Percentiles rank a stretch among this genome's conserved stretches.
These are phyloP conservation scores for Blastomyces gilchristii DNA, from an alignment of 2,329 filamentous ascomycete species.

Conservation along the genomic window DNA sequence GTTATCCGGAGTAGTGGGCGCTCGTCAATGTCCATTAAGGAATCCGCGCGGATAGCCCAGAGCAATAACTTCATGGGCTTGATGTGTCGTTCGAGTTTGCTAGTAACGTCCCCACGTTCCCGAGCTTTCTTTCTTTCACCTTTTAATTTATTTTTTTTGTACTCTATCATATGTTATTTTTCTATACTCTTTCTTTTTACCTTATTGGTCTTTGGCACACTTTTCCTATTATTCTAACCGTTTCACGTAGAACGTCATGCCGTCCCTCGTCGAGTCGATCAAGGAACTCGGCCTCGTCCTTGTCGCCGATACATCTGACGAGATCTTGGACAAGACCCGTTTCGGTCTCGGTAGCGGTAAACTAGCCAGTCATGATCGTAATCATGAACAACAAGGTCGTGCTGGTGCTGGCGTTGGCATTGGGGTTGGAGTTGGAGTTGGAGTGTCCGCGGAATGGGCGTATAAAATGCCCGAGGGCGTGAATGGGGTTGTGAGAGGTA, in stretches of 20 bases:
- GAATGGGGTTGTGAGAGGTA: conserved; percentile 73
- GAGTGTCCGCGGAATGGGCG: conserved; percentile 29
- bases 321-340: conserved; percentile 28
- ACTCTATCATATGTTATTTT: not conserved
- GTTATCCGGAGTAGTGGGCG: conserved; percentile 53
- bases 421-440: conserved; percentile 12
- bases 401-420: not conserved
- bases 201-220: not conserved
- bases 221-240: conserved; percentile 9
- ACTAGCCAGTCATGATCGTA: not conserved
- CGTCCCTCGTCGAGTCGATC: conserved; percentile 81
- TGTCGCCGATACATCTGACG: conserved; percentile 72
- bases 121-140: not conserved
- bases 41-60: conserved; percentile 83
- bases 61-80: conserved; percentile 98
- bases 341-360: conserved; percentile 13
- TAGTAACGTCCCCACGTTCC: conserved; percentile 45
- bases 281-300: conserved; percentile 89
- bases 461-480: conserved; percentile 63
- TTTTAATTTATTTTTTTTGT: not conserved
- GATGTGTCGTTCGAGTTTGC: conserved; percentile 74
- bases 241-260: conserved; percentile 69
- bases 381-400: not conserved
- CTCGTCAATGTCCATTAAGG: conserved; percentile 78
- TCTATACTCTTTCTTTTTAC: not conserved